Conservation (phyloP, 306 rosid species). For the Quercus berberidifolia region DNA sequence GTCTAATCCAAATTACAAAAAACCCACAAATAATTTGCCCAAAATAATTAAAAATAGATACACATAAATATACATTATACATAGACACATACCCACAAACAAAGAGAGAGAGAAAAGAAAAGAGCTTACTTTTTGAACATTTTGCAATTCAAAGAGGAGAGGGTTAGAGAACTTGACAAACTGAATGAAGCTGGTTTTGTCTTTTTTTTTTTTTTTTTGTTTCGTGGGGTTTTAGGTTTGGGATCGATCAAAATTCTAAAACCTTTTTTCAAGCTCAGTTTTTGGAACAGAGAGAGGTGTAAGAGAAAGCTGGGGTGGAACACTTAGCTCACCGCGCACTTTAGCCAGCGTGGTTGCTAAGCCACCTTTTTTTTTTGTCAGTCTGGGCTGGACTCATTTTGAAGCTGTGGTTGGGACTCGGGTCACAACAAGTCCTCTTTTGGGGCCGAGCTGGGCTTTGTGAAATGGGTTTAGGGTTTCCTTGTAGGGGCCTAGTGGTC, state of each 20-base stretch:
- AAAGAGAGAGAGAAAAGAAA: neutral
- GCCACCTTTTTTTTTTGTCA: neutral
- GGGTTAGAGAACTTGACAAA: neutral
- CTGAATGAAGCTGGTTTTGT: neutral
- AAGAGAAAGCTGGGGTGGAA: neutral
- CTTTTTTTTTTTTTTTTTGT: neutral
- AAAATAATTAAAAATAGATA: neutral
- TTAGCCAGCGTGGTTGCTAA: neutral
- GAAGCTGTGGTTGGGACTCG: neutral
- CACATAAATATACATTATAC: too few relatives aligned
- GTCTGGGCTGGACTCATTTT: neutral
- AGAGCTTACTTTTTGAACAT: constrained; percentile 41
- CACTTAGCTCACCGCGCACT: neutral
- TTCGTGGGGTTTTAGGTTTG: neutral
- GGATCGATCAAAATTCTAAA: constrained; percentile 2
- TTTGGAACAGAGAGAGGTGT: neutral
- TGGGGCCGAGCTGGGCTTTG: neutral
- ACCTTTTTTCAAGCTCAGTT: neutral
- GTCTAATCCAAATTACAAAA: neutral
- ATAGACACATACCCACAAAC: neutral
- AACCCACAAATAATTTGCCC: constrained; percentile 6
- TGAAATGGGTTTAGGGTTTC: neutral
- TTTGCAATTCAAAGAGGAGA: neutral
- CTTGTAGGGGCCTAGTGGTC: neutral
- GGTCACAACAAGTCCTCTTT: neutral